Base-by-base conservation (phyloP, 1,284 basidiomycete species). In the Ceratobasidium sp. region DNA sequence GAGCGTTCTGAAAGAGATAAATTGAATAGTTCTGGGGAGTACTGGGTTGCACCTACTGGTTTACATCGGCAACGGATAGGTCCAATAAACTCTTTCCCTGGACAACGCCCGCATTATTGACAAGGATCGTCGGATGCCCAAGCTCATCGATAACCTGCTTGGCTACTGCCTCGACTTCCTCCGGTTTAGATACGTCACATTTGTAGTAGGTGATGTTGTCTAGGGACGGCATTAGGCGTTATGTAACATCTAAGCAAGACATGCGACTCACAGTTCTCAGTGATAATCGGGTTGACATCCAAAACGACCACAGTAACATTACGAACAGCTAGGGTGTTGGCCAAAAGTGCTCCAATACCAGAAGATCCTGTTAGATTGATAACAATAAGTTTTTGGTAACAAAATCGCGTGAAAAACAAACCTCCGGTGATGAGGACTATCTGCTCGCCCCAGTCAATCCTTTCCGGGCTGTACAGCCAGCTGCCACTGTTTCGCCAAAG, bases 101-200 rank as follows among this genome's bases (percentile, higher is more conserved):
- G 39, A 94, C 94, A 73, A 98, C 90, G n/a, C 96, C 97, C 0
- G 97, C 97, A 81, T 98, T 99, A 85, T 99, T 99, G 81, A 99
- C 87, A 17, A 99, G 85, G 39, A 99, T 89, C 0, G 97, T 97
- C 0, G 96, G 94, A 71, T 93, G 88, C 6, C 96, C 96, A 71
- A 97, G 86, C 86, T 97, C 94, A 81, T 93, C 88, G 20, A 90
- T 83, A 73, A 98, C 88, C 82, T 85, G 86, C 81, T 90, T 90
- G 0, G 94, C 89, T 0, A 92, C 89, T 0, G 86, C 87, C 77
- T 93, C 86, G 1, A 98, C 94, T 80, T 93, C 90, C 71, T 92
- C 90, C 88, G 90, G 93, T 78, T 94, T 91, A 0, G 94, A 93
- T n/a, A 98, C 90, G 82, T 98, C 95, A 80, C 96, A 97, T 81